Evolutionary conservation across 805 yeast genomes (phyloP).

Genomic region (Zygosaccharomyces pseudorouxii): DNA sequence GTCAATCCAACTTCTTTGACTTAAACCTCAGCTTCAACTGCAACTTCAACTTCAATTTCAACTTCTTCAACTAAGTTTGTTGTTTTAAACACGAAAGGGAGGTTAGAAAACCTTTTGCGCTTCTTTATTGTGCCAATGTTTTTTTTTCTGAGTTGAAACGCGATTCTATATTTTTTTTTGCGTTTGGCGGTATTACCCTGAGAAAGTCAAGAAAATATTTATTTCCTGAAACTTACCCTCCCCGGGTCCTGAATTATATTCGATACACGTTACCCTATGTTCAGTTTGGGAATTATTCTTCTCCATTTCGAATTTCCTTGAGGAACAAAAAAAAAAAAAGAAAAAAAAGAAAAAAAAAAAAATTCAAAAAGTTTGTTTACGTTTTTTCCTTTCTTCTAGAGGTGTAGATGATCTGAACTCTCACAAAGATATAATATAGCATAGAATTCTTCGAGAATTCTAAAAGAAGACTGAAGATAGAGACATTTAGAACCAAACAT

Average conservation of each 20-base stretch:
- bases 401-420: not conserved
- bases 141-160: not conserved
- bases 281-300: not conserved
- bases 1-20: not conserved
- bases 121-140: conserved; percentile 1
- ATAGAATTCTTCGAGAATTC: not conserved
- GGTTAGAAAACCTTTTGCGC: conserved; percentile 3
- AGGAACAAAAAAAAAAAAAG: not conserved
- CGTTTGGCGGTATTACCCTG: not conserved
- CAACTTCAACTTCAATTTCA: not conserved
- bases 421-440: conserved; percentile 7
- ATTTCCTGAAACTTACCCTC: too few relatives aligned
- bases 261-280: not conserved
- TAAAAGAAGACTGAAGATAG: not conserved
- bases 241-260: too few relatives aligned
- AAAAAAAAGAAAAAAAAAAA: not conserved
- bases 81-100: conserved; percentile 5
- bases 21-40: not conserved
- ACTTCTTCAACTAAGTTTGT: not conserved
- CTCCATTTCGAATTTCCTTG: not conserved
- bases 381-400: not conserved
- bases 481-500: not conserved
- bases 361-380: conserved; percentile 7
- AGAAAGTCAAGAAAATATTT: not conserved
- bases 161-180: not conserved